Evolutionary conservation across 495 filamentous ascomycete genomes (phyloP).

Genomic region (Cudoniella acicularis): DNA sequence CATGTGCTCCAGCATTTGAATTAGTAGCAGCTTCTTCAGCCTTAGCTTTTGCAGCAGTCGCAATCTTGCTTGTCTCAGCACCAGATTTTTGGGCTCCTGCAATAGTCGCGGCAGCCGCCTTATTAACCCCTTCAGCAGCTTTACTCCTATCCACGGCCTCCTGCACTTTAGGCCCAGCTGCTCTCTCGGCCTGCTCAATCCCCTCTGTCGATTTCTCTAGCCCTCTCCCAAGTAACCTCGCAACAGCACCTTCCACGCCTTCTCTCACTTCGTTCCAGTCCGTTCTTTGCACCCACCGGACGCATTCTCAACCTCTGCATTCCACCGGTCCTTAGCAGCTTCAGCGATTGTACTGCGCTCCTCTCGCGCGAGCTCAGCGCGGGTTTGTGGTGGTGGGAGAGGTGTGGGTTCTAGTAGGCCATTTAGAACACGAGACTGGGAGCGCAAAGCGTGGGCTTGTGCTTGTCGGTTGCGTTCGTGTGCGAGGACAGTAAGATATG

Average conservation of each 20-base stretch:
- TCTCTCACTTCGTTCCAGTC: conserved; percentile 61
- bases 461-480: conserved; percentile 68
- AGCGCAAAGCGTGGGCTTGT: conserved; percentile 68
- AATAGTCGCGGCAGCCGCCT: conserved; percentile 11
- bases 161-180: conserved; percentile 29
- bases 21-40: neutral
- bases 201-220: conserved; percentile 29
- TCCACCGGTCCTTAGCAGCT: conserved; percentile 75
- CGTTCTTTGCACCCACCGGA: conserved; percentile 62
- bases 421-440: conserved; percentile 61
- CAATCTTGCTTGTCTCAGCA: conserved; percentile 8
- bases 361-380: conserved; percentile 38
- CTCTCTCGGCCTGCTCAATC: conserved; percentile 25
- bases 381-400: conserved; percentile 33
- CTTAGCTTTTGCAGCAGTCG: conserved; percentile 8
- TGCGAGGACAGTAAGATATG: conserved; percentile 74
- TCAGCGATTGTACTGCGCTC: conserved; percentile 47
- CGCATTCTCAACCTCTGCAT: conserved; percentile 64
- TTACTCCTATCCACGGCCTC: conserved; percentile 29
- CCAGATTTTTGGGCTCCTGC: conserved; percentile 8
- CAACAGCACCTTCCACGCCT: conserved; percentile 40
- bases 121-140: conserved; percentile 12
- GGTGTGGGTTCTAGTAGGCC: conserved; percentile 42
- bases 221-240: conserved; percentile 20
- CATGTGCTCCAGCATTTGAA: neutral